Base-by-base conservation (phyloP, 1,284 basidiomycete species). In the Ustilago curta region DNA sequence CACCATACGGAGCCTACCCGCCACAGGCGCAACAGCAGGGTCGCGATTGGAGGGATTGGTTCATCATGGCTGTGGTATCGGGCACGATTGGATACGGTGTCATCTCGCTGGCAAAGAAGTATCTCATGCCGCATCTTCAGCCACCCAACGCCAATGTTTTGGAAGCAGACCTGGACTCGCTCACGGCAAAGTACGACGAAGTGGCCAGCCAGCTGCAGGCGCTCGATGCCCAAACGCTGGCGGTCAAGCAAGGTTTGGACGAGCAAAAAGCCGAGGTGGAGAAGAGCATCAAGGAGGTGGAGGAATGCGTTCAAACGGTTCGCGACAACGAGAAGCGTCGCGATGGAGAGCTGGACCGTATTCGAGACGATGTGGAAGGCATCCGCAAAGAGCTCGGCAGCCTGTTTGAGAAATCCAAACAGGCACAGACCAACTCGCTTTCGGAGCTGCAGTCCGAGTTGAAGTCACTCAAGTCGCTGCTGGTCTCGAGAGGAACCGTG, bases 401-500 rank as follows among this genome's bases (percentile, higher is more conserved):
- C 93, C 92, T 98, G 91, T 91, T 98, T 66, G 93, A 97, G 69
- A 95, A 94, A 87, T 93, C 93, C 83, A 92, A 94, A 81, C 91
- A 94, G 65, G 82, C 88, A 18, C 84, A 87, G 69, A 85, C 88
- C 39, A 68, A 79, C 27, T 91, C 92, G 6, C 87, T 96, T 11
- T 87, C 88, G 32, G 94, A 95, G 74, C 88, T 99, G 18, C 95
- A 98, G 83, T 91, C 93, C 78, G 96, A 99, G 84, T 89, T 99
- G 78, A 95, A 95, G 84, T 97, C 94, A 0, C 88, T 99, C 72
- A 98, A 97, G 85, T 91, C 95, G 0, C 89, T 99, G 18, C 87
- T 99, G 7, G 88, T 95, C n/a, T 93, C 91, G 70, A 89, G 93
- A 40, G 89, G 90, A 1, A 88, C 90, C n/a, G 85, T 86, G 29